Evolutionary conservation across 2,329 filamentous ascomycete genomes (phyloP).

Genomic region (Colletotrichum sp.): DNA sequence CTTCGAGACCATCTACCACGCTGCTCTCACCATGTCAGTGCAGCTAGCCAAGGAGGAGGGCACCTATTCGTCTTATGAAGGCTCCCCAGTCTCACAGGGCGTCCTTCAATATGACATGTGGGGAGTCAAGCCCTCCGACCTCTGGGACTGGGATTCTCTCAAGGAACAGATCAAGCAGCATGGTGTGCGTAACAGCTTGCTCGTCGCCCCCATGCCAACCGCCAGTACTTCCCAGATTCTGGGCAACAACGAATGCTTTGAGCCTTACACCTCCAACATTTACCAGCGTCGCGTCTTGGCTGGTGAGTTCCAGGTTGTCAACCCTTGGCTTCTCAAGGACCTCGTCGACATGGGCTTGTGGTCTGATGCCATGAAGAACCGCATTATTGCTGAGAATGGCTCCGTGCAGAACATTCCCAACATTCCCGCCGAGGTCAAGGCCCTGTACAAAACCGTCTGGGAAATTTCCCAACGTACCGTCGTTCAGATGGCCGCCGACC

Average conservation of each 20-base stretch:
- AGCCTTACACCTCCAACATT: slow-evolving; percentile 99
- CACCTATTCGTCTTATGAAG: slow-evolving; percentile 87
- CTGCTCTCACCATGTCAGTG: slow-evolving; percentile 86
- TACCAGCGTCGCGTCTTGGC: slow-evolving; percentile 98
- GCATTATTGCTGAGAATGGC: slow-evolving; percentile 95
- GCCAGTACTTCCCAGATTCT: slow-evolving; percentile 97
- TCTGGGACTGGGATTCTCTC: slow-evolving; percentile 94
- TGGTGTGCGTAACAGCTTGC: slow-evolving; percentile 92
- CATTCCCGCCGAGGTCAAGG: slow-evolving; percentile 94
- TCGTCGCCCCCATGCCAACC: slow-evolving; percentile 97
- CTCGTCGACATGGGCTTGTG: slow-evolving; percentile 97
- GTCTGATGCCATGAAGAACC: slow-evolving; percentile 99
- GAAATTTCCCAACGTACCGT: slow-evolving; percentile 97
- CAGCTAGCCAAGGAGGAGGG: slow-evolving; percentile 85
- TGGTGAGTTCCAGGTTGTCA: slow-evolving; percentile 99
- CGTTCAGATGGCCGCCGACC: slow-evolving; percentile 97
- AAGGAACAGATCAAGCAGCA: slow-evolving; percentile 92
- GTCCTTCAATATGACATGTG: slow-evolving; percentile 99
- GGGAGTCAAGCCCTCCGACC: slow-evolving; percentile 88
- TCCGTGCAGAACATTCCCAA: slow-evolving; percentile 97
- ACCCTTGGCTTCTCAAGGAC: slow-evolving; percentile 98
- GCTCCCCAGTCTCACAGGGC: slow-evolving; percentile 92
- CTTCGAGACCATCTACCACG: slow-evolving; percentile 99
- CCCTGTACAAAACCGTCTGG: slow-evolving; percentile 99
- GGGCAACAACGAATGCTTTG: slow-evolving; percentile 99